These are phyloP conservation scores for Platismatia glauca DNA, from an alignment of 495 filamentous ascomycete species.

Conservation along the genomic window DNA sequence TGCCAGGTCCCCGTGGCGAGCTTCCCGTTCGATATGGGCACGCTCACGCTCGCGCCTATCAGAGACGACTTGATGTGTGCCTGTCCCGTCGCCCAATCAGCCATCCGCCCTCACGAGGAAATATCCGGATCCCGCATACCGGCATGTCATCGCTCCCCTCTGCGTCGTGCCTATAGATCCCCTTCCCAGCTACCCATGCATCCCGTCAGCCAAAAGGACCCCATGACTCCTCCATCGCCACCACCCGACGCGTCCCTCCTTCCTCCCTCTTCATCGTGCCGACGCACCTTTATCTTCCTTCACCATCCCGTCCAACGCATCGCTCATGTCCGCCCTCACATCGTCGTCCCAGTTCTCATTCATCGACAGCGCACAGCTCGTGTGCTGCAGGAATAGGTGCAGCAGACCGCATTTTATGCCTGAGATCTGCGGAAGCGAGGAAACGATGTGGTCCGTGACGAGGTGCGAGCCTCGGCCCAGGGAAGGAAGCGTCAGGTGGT, in stretches of 20 bases:
- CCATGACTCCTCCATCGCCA: not conserved
- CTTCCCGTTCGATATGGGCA: slow-evolving; percentile 81
- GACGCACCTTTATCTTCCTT: slow-evolving; percentile 50
- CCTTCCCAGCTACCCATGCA: slow-evolving; percentile 39
- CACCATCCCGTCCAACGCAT: slow-evolving; percentile 82
- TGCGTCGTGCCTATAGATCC: slow-evolving; percentile 78
- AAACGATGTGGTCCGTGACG: slow-evolving; percentile 63
- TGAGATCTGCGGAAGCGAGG: slow-evolving; percentile 59
- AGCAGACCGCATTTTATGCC: slow-evolving; percentile 78
- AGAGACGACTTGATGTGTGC: slow-evolving; percentile 89
- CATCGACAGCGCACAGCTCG: slow-evolving; percentile 70
- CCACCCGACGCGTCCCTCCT: not conserved
- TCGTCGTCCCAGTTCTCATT: slow-evolving; percentile 94
- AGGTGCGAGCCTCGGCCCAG: slow-evolving; percentile 79
- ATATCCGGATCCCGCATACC: slow-evolving; percentile 31
- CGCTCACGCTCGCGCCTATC: slow-evolving; percentile 76
- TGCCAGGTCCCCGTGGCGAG: slow-evolving; percentile 64
- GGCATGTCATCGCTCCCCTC: slow-evolving; percentile 92
- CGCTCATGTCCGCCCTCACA: slow-evolving; percentile 80
- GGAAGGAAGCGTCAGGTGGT: slow-evolving; percentile 60
- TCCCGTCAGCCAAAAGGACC: not conserved
- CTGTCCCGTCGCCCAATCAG: slow-evolving; percentile 26
- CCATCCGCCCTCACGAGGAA: slow-evolving; percentile 12
- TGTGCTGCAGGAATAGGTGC: slow-evolving; percentile 87
- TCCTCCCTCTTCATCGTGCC: not conserved